These are phyloP conservation scores for Aureobasidium sp. DNA, from an alignment of 2,329 filamentous ascomycete genomes.

Conservation along the genomic window DNA sequence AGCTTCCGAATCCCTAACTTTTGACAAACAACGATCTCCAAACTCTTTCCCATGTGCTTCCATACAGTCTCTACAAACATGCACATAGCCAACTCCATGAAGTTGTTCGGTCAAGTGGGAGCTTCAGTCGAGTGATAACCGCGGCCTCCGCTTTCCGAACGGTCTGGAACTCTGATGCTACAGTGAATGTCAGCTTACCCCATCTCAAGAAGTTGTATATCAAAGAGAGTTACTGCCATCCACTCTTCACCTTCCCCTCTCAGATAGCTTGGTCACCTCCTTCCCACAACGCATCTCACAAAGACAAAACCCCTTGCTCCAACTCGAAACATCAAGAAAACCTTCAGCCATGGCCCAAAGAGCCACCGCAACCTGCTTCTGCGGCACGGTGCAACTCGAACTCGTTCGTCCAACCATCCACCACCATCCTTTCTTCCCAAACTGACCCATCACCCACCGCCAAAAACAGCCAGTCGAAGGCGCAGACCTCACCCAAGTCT, in stretches of 20 bases:
- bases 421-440: not conserved
- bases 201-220: not conserved
- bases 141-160: not conserved
- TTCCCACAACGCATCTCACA: not conserved
- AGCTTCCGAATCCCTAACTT: no score
- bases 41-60: no score
- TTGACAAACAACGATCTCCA: no score
- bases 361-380: conserved; percentile 51
- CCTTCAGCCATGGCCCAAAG: not conserved
- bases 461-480: conserved; percentile 23
- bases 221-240: not conserved
- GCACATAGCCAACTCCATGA: not conserved
- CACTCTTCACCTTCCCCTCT: not conserved
- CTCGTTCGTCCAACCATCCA: conserved; percentile 35
- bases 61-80: not conserved
- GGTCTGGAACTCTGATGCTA: not conserved
- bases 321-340: not conserved
- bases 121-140: not conserved
- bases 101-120: not conserved
- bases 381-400: conserved; percentile 46
- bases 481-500: conserved; percentile 40
- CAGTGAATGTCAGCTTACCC: not conserved
- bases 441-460: not conserved
- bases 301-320: no score
- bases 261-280: not conserved